Base-by-base conservation (phyloP, 2,329 filamentous ascomycete species). In the Colletotrichum sp. region DNA sequence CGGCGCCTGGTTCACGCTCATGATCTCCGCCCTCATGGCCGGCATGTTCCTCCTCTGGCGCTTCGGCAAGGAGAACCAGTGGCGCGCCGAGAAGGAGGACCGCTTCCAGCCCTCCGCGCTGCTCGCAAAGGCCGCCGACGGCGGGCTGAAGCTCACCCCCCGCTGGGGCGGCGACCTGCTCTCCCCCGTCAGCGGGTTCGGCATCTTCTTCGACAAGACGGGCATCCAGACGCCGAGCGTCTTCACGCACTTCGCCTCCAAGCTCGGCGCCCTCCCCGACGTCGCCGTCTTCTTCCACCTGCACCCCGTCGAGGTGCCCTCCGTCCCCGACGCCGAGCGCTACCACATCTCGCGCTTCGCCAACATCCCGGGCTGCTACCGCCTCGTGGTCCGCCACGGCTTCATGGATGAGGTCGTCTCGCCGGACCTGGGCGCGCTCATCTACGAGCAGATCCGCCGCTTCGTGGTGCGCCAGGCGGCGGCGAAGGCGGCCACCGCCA, bases 171-270 rank as follows among this genome's bases (percentile, higher is more conserved):
- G 86, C 55, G 86, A 86, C 4, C 78, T 82, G 16, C 78, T 88
- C 10, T 88, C 86, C 32, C 85, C 85, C 0, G 89, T 91, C 68
- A 87, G 86, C 71, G 94, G 88, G 32, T 88, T 91, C 8, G 94
- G 93, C 2, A 92, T 96, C 70, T 96, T 95, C 86, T 95, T 96
- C 81, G 94, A 96, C 84, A 96, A 96, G 83, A 88, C 91, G 1
- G 94, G 94, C 58, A 89, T 91, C 48, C 89, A 89, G 7, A 91
- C 90, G 0, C 93, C 93, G 3, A 89, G 89, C 9, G 92, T 93
- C 12, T 95, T 95, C 82, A 90, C 91, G 5, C 93, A 96, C 68
- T 96, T 95, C 80, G 87, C 95, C 12, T 90, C 88, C 66, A 95
- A 95, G 80, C 93, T 96, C 76, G 90, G 90, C 62, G 91, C 92